Evolutionary conservation across 495 filamentous ascomycete genomes (phyloP).

Genomic region (Cudoniella acicularis): DNA sequence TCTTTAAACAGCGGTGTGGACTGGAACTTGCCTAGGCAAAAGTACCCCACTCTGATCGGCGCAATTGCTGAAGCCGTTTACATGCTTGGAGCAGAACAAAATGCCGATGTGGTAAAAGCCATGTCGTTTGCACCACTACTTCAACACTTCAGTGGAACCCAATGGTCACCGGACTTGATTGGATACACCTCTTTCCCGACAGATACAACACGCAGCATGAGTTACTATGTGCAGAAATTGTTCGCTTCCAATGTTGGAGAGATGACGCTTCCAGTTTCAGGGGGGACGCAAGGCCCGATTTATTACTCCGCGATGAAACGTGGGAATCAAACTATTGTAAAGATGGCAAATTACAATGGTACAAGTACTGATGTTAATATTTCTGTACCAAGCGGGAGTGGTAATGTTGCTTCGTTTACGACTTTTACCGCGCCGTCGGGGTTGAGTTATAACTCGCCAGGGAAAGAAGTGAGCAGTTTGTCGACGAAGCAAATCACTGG

Average conservation of each 20-base stretch:
- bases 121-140: conserved; percentile 43
- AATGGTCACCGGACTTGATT: conserved; percentile 35
- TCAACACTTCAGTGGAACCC: conserved; percentile 38
- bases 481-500: not conserved
- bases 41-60: conserved; percentile 8
- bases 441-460: not conserved
- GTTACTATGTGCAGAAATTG: conserved; percentile 28
- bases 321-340: not conserved
- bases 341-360: not conserved
- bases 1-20: not conserved
- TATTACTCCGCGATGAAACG: not conserved
- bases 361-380: not conserved
- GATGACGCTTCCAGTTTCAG: not conserved
- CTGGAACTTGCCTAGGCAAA: not conserved
- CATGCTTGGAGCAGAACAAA: conserved; percentile 54
- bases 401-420: not conserved
- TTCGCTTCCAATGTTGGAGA: conserved; percentile 6
- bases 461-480: not conserved
- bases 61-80: conserved; percentile 47
- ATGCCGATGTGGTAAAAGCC: conserved; percentile 47
- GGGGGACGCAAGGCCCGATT: not conserved
- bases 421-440: not conserved
- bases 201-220: conserved; percentile 16
- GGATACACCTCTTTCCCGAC: conserved; percentile 20
- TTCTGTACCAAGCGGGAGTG: not conserved